Evolutionary conservation across 352 stramenopile genomes (phyloP), one percentile per base, ranked within the genome.

Genomic region (Stramenopiles sp.): DNA sequence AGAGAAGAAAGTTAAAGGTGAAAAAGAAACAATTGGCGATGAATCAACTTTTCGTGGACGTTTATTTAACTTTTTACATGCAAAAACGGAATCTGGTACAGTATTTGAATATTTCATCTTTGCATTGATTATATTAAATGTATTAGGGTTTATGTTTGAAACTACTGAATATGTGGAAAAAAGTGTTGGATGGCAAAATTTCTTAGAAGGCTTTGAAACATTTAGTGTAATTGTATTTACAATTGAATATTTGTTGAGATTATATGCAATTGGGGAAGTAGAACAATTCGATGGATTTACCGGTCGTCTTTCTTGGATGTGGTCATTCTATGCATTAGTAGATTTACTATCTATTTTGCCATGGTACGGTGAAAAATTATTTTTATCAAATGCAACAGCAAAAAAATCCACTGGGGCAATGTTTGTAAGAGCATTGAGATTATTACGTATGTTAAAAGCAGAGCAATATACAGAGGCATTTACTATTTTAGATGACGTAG

Each of bases 281-380:
- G 53, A 69, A 69, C 20, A 23, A 27, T 69, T 23, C 53, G 53
- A 27, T 27, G 53, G 27, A 27, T 69, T 69, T 0, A 79, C 80
- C n/a, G 80, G 77, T 7, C 80, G 80, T 27, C 20, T 82, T 69
- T 79, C 77, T 31, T 91, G 86, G 78, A 43, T 88, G 0, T 80
- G 87, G 31, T 90, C 86, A 6, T 90, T 91, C 69, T 91, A 90
- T 81, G 89, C 87, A 0, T 79, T 90, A 32, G 84, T 91, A 80
- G 87, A 91, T 84, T 83, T 90, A 29, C 78, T 89, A 32, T 86
- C 85, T 7, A 87, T 90, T 73, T 79, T 90, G n/a, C 87, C 87
- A 7, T 90, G 87, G 63, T 91, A 90, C 74, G n/a, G n/a, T n/a
- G n/a, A n/a, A n/a, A n/a, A n/a, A n/a, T n/a, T n/a, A n/a, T n/a